Conservation (phyloP, 768 basidiomycete species). For the Tricholoma furcatifolium region DNA sequence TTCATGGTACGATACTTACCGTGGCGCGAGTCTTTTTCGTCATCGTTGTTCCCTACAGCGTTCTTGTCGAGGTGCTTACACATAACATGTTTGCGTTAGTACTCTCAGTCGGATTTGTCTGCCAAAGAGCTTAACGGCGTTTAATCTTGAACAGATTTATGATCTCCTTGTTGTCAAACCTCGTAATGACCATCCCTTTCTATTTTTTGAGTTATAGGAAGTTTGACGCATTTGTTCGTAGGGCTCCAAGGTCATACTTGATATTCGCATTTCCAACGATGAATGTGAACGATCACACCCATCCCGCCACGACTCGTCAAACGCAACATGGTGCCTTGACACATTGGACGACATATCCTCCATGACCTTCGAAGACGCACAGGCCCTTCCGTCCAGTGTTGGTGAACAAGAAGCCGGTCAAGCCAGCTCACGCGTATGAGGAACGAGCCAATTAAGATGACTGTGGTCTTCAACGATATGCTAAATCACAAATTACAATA, state of each 20-base stretch:
- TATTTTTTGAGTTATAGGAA: too few relatives aligned
- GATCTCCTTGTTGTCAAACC: conserved; percentile 10
- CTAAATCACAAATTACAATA: too few relatives aligned
- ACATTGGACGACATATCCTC: not conserved
- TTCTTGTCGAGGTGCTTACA: not conserved
- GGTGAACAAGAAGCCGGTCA: too few relatives aligned
- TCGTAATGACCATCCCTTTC: conserved; percentile 1
- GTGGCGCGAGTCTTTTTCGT: not conserved
- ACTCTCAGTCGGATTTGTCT: not conserved
- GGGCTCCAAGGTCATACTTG: conserved; percentile 8
- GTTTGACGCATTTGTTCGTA: not conserved
- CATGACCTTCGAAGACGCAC: too few relatives aligned
- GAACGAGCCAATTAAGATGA: too few relatives aligned
- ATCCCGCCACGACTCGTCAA: not conserved
- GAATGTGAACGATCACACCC: not conserved
- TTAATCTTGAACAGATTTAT: conserved; percentile 3
- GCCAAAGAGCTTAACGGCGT: not conserved
- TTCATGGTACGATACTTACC: not conserved
- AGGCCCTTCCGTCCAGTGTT: not conserved
- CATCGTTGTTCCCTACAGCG: not conserved
- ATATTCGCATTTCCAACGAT: not conserved
- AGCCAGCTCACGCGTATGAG: too few relatives aligned
- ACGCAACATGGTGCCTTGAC: conserved; percentile 9
- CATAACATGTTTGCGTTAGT: not conserved
- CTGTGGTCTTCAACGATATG: too few relatives aligned